Base-by-base conservation (phyloP, 371 early-diverging fungal species). In the Batrachochytrium dendrobatidis region DNA sequence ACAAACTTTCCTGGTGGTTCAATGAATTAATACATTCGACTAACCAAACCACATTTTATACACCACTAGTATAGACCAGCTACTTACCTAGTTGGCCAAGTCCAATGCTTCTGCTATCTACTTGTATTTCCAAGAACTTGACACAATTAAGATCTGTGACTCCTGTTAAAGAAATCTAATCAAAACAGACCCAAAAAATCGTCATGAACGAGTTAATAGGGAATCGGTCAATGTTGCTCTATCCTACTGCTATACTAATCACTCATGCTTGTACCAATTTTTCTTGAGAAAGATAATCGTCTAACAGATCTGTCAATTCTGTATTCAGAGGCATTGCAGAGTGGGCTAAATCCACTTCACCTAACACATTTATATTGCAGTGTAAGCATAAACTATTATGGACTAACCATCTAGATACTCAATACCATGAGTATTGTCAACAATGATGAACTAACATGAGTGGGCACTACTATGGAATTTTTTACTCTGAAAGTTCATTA, bases 41-140 rank as follows among this genome's bases (percentile, higher is more conserved):
- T 26, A 25, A 22, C 8, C 7, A 2, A 34, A 15, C 20, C 34
- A 34, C 3, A 32, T 18, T 3, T 12, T 22, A n/a, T 12, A 26
- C 26, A 34, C 2, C 8, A 32, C 2, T 18, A 34, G 3, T 12
- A 0, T 20, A n/a, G 57, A 33, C 22, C 8, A 18, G 22, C 18
- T 12, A 33, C 60, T 6, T 32, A 71, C 75, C 75, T 4, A 72
- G 39, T 12, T 51, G 32, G 17, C 68, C 59, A 3, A 75, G 54
- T 32, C 66, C 59, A 12, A 72, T 72, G 43, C 58, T 60, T 24
- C 75, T 49, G 28, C 55, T 62, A 35, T 75, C 75, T 12, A 67
- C 65, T 34, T 68, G 62, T 53, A 70, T 30, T 49, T 72, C 75
- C 18, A 75, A 46, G 29, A 25, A 33, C 43, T 53, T 56, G 25